Base-by-base conservation (phyloP, 345 rosid genomes). In the Dipteronia sinensis region DNA sequence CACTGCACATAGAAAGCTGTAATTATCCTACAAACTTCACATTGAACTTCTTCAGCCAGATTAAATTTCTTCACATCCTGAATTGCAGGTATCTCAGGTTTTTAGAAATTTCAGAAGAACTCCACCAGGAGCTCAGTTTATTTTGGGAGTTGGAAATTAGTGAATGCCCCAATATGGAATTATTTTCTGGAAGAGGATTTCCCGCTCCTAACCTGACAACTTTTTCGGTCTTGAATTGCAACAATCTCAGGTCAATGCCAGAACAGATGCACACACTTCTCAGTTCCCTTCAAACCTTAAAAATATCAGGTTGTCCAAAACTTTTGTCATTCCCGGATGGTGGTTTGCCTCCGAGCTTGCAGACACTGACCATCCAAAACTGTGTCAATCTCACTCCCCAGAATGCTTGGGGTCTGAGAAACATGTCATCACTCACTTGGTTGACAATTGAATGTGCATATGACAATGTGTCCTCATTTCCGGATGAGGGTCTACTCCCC, bases 141-240 rank as follows among this genome's bases (percentile, higher is more conserved):
- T 77, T 80, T 15, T 58, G 42, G 23, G 75, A 3, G 11, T 38
- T 83, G 77, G 72, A 66, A 46, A 76, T 84, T 62, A 78, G 59
- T 40, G 75, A 81, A 64, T 84, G 87, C 59, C 69, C 70, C 77
- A 76, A 58, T 69, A 65, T 84, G 66, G 63, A 64, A 70, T 47
- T 31, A 65, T 81, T 76, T 64, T 77, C 80, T 15, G 56, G 56
- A 29, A 80, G 0, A 11, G 58, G 5, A 40, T 66, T 62, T 47
- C 7, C 22, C 11, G 23, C 64, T 65, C 81, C 78, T 19, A 53
- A 38, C 1, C 22, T 67, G 44, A 75, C 72, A 63, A 59, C 69
- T 34, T 55, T 74, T 74, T 72, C 82, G 5, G 55, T 78, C 76
- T 27, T 78, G 1, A 78, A 81, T 49, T 81, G 84, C 78, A 31